Evolutionary conservation across 140 eudicot species (phyloP), one percentile per base, ranked within the genome.

Genomic region (Ambrosia hybrid): DNA sequence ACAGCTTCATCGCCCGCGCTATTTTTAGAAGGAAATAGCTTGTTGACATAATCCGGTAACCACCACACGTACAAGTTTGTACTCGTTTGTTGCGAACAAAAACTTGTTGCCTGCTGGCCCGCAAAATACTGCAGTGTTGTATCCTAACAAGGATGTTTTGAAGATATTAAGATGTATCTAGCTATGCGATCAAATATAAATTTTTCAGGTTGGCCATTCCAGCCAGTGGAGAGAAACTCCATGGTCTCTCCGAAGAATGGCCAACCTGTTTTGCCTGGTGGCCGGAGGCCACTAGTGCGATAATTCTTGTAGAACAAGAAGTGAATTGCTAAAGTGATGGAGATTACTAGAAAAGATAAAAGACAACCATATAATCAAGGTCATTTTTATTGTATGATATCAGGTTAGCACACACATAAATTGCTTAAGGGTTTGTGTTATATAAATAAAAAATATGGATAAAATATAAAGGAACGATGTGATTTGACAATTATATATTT

Each of bases 151-250:
- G 10, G 77, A 71, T 10, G 82, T 78, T 56, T 51, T 78, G 73
- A 78, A 78, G 60, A 78, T 39, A n/a, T 78, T 4, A 67, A 63
- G 0, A 72, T 62, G 73, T 78, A 78, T 43, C 43, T 71, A 5
- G 71, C 52, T 75, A 70, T 78, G 7, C 82, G 76, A 41, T 78
- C 77, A 41, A 70, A 63, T 37, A 78, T 43, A 8, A 78, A 80
- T 43, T 70, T 81, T 57, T 81, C 85, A 45, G 85, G 85, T 12
- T 73, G 75, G 2, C 85, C 85, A 0, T 81, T 81, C 64, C 81
- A 57, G 5, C 85, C 81, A 3, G 57, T 76, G 52, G 81, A 70
- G 4, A 81, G 85, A 71, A 81, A 76, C 56, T 81, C 85, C 15
- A 71, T 9, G 26, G 85, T 81, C 37, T 81, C 85, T 10, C 85